Evolutionary conservation across 176 grass and related monocot genomes (phyloP).

Genomic region (Aegilops longissima): DNA sequence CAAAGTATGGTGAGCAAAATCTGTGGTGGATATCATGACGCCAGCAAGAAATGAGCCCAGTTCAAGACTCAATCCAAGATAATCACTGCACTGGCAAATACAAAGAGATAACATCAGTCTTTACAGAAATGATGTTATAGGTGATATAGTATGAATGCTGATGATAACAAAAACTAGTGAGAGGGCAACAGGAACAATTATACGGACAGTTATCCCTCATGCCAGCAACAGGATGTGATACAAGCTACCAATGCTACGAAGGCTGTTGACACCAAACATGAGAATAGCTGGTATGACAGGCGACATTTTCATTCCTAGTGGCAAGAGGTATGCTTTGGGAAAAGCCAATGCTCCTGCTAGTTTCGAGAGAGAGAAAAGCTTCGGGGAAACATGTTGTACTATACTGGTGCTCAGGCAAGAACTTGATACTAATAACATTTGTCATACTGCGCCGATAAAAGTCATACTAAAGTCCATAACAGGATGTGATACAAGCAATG

Average conservation of each 20-base stretch:
- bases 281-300: conserved; percentile 5
- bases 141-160: neutral
- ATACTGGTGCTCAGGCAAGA: neutral
- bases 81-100: conserved; percentile 89
- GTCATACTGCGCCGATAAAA: neutral
- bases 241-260: neutral
- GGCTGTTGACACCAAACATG: neutral
- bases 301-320: neutral
- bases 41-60: conserved; percentile 98
- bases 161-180: neutral
- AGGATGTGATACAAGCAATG: conserved; percentile 4
- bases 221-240: neutral
- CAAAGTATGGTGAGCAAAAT: conserved; percentile 94
- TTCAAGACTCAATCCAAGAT: conserved; percentile 94
- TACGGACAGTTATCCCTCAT: neutral
- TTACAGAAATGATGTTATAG: neutral
- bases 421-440: conserved; percentile 20
- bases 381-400: neutral
- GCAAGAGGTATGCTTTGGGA: neutral
- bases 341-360: neutral
- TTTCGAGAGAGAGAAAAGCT: neutral
- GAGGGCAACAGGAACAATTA: neutral
- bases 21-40: conserved; percentile 95
- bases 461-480: neutral
- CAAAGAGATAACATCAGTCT: conserved; percentile 49